phyloP scores from a whole-genome alignment of 495 filamentous ascomycete species.

The Annulohypoxylon bovei region DNA sequence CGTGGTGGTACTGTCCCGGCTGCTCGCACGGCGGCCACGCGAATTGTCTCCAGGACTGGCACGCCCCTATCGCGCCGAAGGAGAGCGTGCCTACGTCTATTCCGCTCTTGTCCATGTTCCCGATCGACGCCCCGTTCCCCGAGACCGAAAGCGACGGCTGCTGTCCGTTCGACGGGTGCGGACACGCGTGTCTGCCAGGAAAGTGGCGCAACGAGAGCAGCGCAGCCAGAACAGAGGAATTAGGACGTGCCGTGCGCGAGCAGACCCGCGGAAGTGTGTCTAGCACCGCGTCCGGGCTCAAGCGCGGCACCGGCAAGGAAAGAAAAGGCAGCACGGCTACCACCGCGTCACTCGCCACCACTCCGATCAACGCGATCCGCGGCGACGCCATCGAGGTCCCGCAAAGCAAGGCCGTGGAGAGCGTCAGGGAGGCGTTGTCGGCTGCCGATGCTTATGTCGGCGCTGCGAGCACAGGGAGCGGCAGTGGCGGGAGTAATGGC shows the following conservation, averaged over 20 bases:
- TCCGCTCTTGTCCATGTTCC: conserved; percentile 5
- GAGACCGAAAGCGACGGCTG: conserved; percentile 67
- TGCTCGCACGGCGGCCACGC: conserved; percentile 81
- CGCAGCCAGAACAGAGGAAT: conserved; percentile 52
- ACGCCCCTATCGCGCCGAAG: conserved; percentile 48
- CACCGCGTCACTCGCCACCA: conserved; percentile 9
- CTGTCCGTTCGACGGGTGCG: conserved; percentile 77
- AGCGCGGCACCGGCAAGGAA: conserved; percentile 21
- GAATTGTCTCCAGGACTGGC: conserved; percentile 74
- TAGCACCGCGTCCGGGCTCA: conserved; percentile 10
- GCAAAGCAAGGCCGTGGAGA: conserved; percentile 65
- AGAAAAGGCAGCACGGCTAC: conserved; percentile 29
- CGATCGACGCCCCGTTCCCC: conserved; percentile 53
- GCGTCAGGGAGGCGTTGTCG: conserved; percentile 56
- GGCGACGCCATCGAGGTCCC: conserved; percentile 54
- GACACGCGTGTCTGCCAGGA: conserved; percentile 76
- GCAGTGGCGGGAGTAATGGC: not conserved
- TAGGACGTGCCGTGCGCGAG: conserved; percentile 54
- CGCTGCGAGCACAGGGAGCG: not conserved
- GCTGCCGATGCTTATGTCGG: conserved; percentile 12
- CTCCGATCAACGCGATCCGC: conserved; percentile 25
- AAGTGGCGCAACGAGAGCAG: conserved; percentile 62
- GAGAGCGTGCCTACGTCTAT: conserved; percentile 13
- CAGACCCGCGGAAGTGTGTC: conserved; percentile 47
- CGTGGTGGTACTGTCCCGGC: conserved; percentile 77